Evolutionary conservation across 2,329 filamentous ascomycete genomes (phyloP).

Genomic region (Aureobasidium sp.): DNA sequence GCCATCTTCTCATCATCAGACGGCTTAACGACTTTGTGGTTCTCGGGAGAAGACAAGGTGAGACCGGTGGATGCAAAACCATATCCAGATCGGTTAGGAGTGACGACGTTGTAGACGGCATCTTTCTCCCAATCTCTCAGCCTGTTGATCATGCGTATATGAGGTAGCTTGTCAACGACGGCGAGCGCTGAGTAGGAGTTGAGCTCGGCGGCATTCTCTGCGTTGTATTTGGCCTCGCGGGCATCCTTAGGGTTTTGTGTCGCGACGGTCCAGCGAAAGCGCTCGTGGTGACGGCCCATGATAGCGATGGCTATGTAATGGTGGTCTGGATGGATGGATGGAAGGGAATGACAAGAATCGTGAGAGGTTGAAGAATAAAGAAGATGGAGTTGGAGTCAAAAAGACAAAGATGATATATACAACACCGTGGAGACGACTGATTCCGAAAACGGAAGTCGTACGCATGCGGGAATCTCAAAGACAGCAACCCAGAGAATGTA

Average conservation of each 20-base stretch:
- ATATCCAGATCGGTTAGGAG: background rate
- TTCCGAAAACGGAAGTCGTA: constrained; percentile 16
- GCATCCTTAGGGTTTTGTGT: background rate
- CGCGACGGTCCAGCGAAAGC: background rate
- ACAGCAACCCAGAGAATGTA: background rate
- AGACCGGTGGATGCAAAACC: background rate
- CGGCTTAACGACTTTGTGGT: background rate
- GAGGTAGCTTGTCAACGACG: background rate
- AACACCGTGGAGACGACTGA: background rate
- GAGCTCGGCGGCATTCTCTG: background rate
- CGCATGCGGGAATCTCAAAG: constrained; percentile 17
- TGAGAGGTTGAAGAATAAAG: constrained; percentile 3
- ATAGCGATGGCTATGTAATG: too few relatives aligned
- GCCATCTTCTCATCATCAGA: background rate
- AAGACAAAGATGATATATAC: constrained; percentile 22
- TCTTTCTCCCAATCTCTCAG: background rate
- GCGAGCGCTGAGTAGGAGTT: background rate
- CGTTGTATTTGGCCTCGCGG: background rate
- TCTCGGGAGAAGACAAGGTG: background rate
- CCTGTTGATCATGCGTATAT: background rate
- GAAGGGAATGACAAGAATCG: background rate
- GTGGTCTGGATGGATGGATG: too few relatives aligned
- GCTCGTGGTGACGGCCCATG: background rate
- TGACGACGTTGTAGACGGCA: background rate
- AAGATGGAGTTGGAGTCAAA: background rate